Conservation (phyloP, 1,284 basidiomycete genomes). For the Sphaerobolus stellatus region DNA sequence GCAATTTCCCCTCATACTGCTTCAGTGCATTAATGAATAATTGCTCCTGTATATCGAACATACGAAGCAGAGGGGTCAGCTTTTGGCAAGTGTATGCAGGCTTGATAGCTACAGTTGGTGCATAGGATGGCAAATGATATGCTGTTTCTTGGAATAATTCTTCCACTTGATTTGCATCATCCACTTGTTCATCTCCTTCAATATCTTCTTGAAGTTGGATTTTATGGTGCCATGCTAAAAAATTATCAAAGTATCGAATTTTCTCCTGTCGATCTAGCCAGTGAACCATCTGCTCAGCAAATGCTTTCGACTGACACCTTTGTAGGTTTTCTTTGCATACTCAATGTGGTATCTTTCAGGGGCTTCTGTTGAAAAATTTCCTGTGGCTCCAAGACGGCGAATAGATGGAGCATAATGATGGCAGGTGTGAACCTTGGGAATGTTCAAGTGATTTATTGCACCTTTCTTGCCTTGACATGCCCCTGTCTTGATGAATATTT, state of each 20-base stretch:
- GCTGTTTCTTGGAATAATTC: neutral
- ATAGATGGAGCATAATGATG: conserved; percentile 19
- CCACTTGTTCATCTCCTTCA: neutral
- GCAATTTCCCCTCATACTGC: neutral
- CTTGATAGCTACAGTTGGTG: neutral
- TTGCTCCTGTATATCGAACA: neutral
- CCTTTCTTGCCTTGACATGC: conserved; percentile 3
- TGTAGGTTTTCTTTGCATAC: conserved; percentile 34
- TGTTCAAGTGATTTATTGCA: conserved; percentile 17
- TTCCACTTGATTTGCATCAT: neutral
- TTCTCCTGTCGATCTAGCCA: neutral
- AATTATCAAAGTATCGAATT: neutral
- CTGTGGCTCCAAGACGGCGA: conserved; percentile 28
- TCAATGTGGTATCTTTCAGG: conserved; percentile 34
- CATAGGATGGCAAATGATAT: neutral
- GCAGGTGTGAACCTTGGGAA: conserved; percentile 17
- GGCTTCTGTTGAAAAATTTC: conserved; percentile 33
- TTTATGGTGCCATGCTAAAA: neutral
- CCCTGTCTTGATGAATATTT: conserved; percentile 16
- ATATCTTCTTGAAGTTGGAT: neutral
- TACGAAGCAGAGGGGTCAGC: neutral
- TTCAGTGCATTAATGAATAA: neutral
- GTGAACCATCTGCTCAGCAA: neutral
- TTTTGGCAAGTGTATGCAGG: neutral
- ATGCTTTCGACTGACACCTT: conserved; percentile 1